phyloP scores from a whole-genome alignment of 1,284 basidiomycete genomes.

The Anthracocystis setariae region DNA sequence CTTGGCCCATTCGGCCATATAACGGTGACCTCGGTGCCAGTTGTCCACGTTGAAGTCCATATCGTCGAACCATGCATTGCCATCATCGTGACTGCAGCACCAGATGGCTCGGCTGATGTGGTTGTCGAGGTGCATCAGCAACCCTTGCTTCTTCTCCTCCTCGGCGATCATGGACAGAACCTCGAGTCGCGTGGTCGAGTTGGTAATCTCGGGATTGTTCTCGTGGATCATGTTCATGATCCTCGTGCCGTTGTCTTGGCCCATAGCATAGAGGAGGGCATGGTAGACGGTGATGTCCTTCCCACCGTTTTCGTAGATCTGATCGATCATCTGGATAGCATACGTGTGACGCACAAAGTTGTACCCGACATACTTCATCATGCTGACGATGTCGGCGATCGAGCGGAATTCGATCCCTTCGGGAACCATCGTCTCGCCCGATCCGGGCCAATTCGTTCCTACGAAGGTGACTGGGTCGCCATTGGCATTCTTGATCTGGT shows the following conservation, averaged over 20 bases:
- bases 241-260: constrained; percentile 27
- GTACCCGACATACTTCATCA: constrained; percentile 41
- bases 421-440: constrained; percentile 41
- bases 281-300: constrained; percentile 30
- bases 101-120: constrained; percentile 41
- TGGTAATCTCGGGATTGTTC: constrained; percentile 32
- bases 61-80: constrained; percentile 46
- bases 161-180: constrained; percentile 30
- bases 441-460: constrained; percentile 45
- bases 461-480: constrained; percentile 31
- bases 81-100: constrained; percentile 47
- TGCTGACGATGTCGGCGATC: constrained; percentile 27
- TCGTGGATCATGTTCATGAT: constrained; percentile 38
- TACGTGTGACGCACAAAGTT: constrained; percentile 48
- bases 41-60: constrained; percentile 29
- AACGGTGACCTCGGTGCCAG: constrained; percentile 39
- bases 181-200: constrained; percentile 33
- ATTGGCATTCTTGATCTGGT: constrained; percentile 40
- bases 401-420: constrained; percentile 41
- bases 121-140: constrained; percentile 47
- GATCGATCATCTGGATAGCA: constrained; percentile 48
- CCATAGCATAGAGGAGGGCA: constrained; percentile 26
- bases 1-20: constrained; percentile 50
- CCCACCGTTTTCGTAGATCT: constrained; percentile 45
- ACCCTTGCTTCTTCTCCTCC: constrained; percentile 33